These are phyloP conservation scores for Ephemerocybe angulata DNA, from an alignment of 768 basidiomycete genomes.

Conservation along the genomic window DNA sequence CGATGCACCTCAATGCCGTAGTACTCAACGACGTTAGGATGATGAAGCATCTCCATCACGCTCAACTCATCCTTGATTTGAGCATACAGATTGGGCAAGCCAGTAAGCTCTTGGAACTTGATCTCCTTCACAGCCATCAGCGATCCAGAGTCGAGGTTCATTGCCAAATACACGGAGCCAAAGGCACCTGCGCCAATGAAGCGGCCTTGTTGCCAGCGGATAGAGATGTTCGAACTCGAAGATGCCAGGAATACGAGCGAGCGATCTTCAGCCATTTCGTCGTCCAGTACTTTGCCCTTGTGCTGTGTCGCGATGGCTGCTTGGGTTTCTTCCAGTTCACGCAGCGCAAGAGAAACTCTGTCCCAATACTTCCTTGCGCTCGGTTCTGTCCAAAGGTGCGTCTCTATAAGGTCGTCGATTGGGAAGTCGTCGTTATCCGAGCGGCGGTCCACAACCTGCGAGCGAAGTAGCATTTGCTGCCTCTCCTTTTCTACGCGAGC, in stretches of 20 bases:
- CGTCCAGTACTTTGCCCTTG: slow-evolving; percentile 89
- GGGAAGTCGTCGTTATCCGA: slow-evolving; percentile 45
- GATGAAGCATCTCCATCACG: slow-evolving; percentile 97
- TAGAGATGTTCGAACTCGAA: slow-evolving; percentile 91
- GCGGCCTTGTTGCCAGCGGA: slow-evolving; percentile 96
- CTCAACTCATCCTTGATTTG: slow-evolving; percentile 94
- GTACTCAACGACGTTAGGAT: slow-evolving; percentile 97
- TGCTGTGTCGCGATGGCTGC: slow-evolving; percentile 49
- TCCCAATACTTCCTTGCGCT: slow-evolving; percentile 79
- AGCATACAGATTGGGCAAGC: slow-evolving; percentile 80
- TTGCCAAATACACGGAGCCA: slow-evolving; percentile 98
- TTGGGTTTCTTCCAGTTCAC: slow-evolving; percentile 50
- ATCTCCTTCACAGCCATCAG: slow-evolving; percentile 99
- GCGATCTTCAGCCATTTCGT: slow-evolving; percentile 90
- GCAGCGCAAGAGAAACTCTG: slow-evolving; percentile 53
- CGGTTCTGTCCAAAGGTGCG: slow-evolving; percentile 51
- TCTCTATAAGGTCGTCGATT: slow-evolving; percentile 36
- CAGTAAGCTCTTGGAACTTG: slow-evolving; percentile 90
- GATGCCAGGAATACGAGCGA: slow-evolving; percentile 93
- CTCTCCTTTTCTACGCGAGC: slow-evolving; percentile 88
- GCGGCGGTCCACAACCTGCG: slow-evolving; percentile 47
- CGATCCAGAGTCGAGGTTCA: slow-evolving; percentile 92
- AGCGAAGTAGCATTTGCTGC: slow-evolving; percentile 56
- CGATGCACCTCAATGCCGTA: slow-evolving; percentile 99
- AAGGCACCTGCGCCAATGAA: slow-evolving; percentile 99